Percentiles rank a stretch among this genome's conserved stretches.
phyloP scores from a whole-genome alignment of 768 basidiomycete genomes.

The Xerocomellus intermedius region DNA sequence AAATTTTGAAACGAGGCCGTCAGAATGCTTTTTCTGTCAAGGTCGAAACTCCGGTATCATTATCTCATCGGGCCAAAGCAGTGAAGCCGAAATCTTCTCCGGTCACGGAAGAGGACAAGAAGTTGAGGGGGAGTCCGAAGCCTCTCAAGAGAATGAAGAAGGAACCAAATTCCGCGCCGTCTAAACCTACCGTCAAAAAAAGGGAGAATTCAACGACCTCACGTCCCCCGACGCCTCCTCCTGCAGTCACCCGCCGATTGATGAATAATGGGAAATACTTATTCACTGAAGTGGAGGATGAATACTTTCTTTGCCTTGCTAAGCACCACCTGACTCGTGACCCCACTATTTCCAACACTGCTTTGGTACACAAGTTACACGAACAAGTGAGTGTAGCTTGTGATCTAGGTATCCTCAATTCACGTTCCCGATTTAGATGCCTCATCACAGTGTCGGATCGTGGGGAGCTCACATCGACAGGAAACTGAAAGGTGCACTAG shows the following conservation, averaged over 20 bases:
- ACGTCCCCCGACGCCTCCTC: conserved; percentile 49
- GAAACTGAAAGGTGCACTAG: conserved; percentile 39
- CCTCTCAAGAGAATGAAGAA: conserved; percentile 9
- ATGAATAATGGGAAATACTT: conserved; percentile 34
- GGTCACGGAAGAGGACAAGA: neutral
- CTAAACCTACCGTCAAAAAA: neutral
- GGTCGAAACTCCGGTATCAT: conserved; percentile 9
- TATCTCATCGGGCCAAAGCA: neutral
- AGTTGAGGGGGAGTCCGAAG: conserved; percentile 5
- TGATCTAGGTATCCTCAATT: neutral
- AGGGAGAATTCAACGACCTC: conserved; percentile 3
- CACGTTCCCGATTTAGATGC: conserved; percentile 45
- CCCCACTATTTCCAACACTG: conserved; percentile 39
- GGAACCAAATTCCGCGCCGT: neutral
- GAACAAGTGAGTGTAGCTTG: conserved; percentile 41
- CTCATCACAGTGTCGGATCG: conserved; percentile 52
- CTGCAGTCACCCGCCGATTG: conserved; percentile 29
- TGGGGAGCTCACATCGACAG: conserved; percentile 45
- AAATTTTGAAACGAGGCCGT: conserved; percentile 26
- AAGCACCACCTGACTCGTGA: conserved; percentile 48
- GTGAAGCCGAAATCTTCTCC: conserved; percentile 8
- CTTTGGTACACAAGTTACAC: conserved; percentile 40
- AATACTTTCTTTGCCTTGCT: conserved; percentile 46
- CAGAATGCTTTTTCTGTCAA: conserved; percentile 15
- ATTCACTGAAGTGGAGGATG: conserved; percentile 52